Evolutionary conservation across 2,329 filamentous ascomycete genomes (phyloP), one percentile per base, ranked within the genome.

Genomic region (Fusarium hostae): DNA sequence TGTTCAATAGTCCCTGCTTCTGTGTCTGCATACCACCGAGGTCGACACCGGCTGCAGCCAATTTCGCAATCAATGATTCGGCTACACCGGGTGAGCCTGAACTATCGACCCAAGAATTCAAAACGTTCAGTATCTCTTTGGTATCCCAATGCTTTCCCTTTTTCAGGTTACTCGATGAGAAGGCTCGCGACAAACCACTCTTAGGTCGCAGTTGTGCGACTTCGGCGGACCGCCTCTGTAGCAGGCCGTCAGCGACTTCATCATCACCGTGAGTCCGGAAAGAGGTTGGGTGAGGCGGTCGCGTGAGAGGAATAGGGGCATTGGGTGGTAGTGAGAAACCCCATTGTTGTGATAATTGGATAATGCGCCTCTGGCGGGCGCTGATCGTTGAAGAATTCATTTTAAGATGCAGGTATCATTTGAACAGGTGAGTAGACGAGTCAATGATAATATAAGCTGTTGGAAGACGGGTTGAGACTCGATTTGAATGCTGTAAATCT

Each of bases 101-200:
- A 50, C 83, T 85, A 39, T 81, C 78, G 61, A 89, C 82, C 73
- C 87, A 86, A 44, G 80, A 79, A 50, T 84, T 80, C 57, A 90
- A 80, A 18, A 84, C 84, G 52, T 85, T 84, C 54, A 88, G 85
- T 24, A 89, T 83, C 68, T 89, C 84, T 45, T 82, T 83, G 15
- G 86, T 82, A 32, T 88, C 85, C 84, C 85, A 88, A 44, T 81
- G 76, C 75, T 88, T 88, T 71, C 81, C 85, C 66, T 83, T 85
- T 66, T 82, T 84, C 43, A 82, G 70, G 50, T 80, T 82, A 54
- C 73, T 73, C 0, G 81, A 80, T 3, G 81, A 82, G 50, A 82
- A 82, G 13, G 81, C 80, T 35, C 80, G 70, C 3, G 83, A 81
- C 6, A 86, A 77, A 8, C 80, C 77, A 59, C 79, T 81, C 66